Base-by-base conservation (phyloP, 768 basidiomycete genomes). In the Lentinula aciculospora region DNA sequence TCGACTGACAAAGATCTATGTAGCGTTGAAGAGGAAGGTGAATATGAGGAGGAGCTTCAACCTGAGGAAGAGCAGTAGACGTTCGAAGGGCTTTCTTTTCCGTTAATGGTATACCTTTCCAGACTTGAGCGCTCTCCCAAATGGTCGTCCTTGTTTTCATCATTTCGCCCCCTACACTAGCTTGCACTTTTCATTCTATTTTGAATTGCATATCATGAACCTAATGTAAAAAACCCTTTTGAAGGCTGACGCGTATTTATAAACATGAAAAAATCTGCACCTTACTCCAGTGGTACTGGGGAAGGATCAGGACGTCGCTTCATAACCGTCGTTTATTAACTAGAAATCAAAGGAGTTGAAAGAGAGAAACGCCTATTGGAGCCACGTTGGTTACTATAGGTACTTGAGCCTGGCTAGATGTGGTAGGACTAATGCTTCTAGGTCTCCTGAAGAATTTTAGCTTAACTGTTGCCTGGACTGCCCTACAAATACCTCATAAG, bases 21-120 rank as follows among this genome's bases (percentile, higher is more conserved):
- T 61, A 92, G 91, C 55, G 86, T 82, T 55, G 92, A 93, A 70
- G 92, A 93, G 70, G 92, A 94, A 68, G 89, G 76, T 61, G 91
- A 92, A 69, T 94, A 92, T 69, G 92, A 93, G 76, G 92, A 93
- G 71, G 90, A 92, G 67, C 77, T 70, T 57, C 73, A 71, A 13
- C 71, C 58, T 4, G 87, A 87, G 56, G 88, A 88, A 57, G 83
- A 89, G 60, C 71, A 81, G 70, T 74, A 71, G 64, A 68, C 13
- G n/a, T 39, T 37, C 15, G 25, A 21, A 58, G 65, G 57, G 62
- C 32, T 60, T 50, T 13, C 58, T 61, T 53, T 42, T 40, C 21
- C 50, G 15, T 47, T 47, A 23, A 31, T 51, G 29, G 53, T 57
- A 57, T 57, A 57, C 56, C 56, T 48, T 48, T 17, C n/a, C 44